Percentiles rank a stretch among this genome's conserved stretches.
Conservation (phyloP, 495 filamentous ascomycete species). For the Penicillium samsonianum region DNA sequence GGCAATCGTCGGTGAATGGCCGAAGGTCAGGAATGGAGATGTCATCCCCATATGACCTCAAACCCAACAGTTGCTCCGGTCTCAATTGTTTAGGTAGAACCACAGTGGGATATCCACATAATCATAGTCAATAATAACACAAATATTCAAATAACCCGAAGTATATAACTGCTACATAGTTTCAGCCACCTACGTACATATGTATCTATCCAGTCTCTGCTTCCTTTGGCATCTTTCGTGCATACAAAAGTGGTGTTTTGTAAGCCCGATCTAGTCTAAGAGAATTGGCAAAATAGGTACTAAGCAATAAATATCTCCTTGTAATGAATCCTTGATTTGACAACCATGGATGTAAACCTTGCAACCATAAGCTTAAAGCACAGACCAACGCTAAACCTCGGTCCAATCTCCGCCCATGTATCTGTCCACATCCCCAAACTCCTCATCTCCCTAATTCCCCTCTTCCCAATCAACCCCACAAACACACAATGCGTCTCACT, state of each 20-base stretch:
- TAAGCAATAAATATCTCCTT: no score
- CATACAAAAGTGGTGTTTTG: neutral
- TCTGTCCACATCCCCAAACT: slow-evolving; percentile 13
- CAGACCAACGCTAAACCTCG: slow-evolving; percentile 14
- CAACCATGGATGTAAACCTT: neutral
- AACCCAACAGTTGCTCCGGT: neutral
- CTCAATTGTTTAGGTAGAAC: neutral
- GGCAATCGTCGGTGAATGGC: neutral
- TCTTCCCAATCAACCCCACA: neutral
- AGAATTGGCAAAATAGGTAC: no score
- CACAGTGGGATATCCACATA: neutral
- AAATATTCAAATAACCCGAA: neutral
- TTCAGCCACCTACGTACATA: neutral
- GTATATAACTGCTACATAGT: neutral
- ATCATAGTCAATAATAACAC: neutral
- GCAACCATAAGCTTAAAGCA: slow-evolving; percentile 3
- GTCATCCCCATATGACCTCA: neutral
- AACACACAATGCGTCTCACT: slow-evolving; percentile 36
- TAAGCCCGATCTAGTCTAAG: neutral
- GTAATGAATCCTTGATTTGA: neutral
- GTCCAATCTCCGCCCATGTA: slow-evolving; percentile 1
- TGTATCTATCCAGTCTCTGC: no score
- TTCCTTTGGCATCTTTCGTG: neutral
- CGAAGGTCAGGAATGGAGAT: neutral
- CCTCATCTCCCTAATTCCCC: slow-evolving; percentile 1